phyloP scores from a whole-genome alignment of 352 stramenopile species.

The Phytopythium sindhum region DNA sequence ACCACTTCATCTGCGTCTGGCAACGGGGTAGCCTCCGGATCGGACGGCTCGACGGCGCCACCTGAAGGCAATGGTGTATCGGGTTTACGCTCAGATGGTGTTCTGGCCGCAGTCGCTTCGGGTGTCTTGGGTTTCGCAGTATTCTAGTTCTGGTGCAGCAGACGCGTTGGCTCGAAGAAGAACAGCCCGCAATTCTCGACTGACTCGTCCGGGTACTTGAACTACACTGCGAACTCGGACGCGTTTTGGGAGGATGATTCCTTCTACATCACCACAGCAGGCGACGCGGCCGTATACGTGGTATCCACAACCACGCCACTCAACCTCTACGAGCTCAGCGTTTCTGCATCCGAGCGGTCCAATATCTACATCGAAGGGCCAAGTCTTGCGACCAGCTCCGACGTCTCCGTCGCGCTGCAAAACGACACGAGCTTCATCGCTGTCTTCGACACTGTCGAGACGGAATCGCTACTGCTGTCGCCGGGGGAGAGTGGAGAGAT shows the following conservation, averaged over 20 bases:
- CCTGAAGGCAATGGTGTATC: background rate
- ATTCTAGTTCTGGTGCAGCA: background rate
- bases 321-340: background rate
- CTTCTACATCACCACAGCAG: background rate
- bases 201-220: background rate
- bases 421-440: conserved; percentile 3
- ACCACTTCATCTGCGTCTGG: background rate
- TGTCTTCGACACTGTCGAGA: background rate
- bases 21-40: background rate
- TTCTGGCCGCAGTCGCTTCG: background rate
- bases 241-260: background rate
- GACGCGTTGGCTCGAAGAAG: background rate
- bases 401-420: background rate
- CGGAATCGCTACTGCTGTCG: background rate
- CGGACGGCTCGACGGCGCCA: background rate
- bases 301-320: background rate
- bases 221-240: background rate
- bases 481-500: background rate
- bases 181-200: background rate
- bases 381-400: background rate
- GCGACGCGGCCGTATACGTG: background rate
- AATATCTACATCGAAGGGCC: background rate
- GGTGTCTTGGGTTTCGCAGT: background rate
- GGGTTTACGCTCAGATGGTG: too few species aligned
- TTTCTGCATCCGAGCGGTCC: background rate